A percentile compares a stretch with the other conserved stretches of the same genome.
These are phyloP conservation scores for Scleroderma bovista DNA, from an alignment of 768 basidiomycete genomes.

Conservation along the genomic window DNA sequence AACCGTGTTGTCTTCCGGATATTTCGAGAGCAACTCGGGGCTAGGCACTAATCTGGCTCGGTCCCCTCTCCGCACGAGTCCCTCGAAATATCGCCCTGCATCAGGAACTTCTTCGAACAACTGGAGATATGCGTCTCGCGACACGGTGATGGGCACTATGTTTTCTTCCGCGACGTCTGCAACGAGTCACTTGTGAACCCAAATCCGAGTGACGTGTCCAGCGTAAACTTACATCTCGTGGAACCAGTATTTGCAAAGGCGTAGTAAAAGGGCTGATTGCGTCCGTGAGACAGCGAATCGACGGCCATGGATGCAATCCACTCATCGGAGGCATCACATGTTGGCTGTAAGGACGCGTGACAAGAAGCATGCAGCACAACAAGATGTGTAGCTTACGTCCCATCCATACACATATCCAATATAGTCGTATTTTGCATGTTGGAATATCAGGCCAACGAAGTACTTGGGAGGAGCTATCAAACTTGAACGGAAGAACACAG, in stretches of 20 bases:
- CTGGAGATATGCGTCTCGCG: not conserved
- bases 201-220: not conserved
- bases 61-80: slow-evolving; percentile 18
- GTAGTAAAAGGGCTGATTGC: slow-evolving; percentile 47
- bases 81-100: slow-evolving; percentile 32
- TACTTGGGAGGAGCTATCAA: slow-evolving; percentile 26
- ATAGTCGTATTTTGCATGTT: slow-evolving; percentile 36
- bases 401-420: slow-evolving; percentile 43
- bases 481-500: slow-evolving; percentile 24
- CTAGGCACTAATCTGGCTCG: slow-evolving; percentile 37
- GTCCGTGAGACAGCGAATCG: slow-evolving; percentile 33
- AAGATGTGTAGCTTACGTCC: slow-evolving; percentile 34
- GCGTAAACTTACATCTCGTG: slow-evolving; percentile 30
- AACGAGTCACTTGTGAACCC: not conserved
- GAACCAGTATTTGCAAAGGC: slow-evolving; percentile 32
- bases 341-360: slow-evolving; percentile 12
- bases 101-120: slow-evolving; percentile 19
- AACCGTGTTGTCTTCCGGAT: slow-evolving; percentile 43
- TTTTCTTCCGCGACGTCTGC: slow-evolving; percentile 35
- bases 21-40: slow-evolving; percentile 35
- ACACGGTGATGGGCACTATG: slow-evolving; percentile 17
- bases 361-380: not conserved
- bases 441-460: slow-evolving; percentile 48
- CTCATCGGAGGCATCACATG: slow-evolving; percentile 32
- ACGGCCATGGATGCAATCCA: slow-evolving; percentile 33